These are phyloP conservation scores for Monosporascus sp. DNA, from an alignment of 2,329 filamentous ascomycete species.

Conservation along the genomic window DNA sequence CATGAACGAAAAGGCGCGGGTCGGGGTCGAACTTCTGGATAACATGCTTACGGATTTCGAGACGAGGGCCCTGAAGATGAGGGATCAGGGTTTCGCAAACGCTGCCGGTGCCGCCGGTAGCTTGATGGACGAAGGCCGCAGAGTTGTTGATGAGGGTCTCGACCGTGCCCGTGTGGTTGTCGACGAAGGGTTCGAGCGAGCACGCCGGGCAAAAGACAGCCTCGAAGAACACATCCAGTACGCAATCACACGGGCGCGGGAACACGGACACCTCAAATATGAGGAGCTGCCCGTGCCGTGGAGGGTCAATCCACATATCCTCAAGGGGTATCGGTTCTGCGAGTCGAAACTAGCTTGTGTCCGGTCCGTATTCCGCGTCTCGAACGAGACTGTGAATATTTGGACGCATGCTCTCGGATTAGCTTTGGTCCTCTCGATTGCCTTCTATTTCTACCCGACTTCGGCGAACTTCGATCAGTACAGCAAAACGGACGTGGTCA, in stretches of 20 bases:
- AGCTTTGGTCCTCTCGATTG: constrained; percentile 79
- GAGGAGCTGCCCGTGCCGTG: constrained; percentile 87
- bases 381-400: constrained; percentile 95
- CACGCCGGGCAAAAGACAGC: constrained; percentile 74
- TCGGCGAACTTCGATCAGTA: constrained; percentile 82
- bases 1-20: constrained; percentile 84
- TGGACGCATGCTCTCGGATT: constrained; percentile 93
- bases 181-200: constrained; percentile 75
- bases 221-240: constrained; percentile 80
- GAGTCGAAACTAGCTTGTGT: constrained; percentile 89
- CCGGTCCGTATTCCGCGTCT: constrained; percentile 73
- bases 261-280: constrained; percentile 80
- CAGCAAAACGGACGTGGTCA: constrained; percentile 81
- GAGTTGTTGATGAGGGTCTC: constrained; percentile 75
- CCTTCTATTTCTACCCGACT: constrained; percentile 93
- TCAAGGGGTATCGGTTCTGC: constrained; percentile 86
- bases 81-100: constrained; percentile 66
- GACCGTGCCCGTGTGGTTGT: constrained; percentile 70
- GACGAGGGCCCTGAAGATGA: constrained; percentile 70
- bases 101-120: constrained; percentile 62
- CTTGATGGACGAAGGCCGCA: constrained; percentile 72
- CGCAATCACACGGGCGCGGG: constrained; percentile 68
- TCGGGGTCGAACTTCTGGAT: constrained; percentile 83
- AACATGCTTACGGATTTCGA: constrained; percentile 83
- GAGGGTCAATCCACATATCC: constrained; percentile 92